Percentiles rank a stretch among this genome's conserved stretches.
Conservation (phyloP, 2,329 filamentous ascomycete species). For the Anisogramma anomala region DNA sequence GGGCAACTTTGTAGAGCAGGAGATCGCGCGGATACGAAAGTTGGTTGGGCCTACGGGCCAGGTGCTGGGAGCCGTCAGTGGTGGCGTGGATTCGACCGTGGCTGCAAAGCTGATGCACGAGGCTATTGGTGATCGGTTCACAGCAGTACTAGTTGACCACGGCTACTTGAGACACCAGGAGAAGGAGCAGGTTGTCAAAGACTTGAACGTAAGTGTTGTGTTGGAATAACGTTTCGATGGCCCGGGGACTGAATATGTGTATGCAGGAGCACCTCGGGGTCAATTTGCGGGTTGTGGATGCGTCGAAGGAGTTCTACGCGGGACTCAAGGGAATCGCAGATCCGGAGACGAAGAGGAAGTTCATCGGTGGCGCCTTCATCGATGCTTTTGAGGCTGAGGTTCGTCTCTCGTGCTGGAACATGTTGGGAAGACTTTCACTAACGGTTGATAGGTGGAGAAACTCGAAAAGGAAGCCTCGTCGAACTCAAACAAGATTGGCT, state of each 20-base stretch:
- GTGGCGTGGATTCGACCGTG: constrained; percentile 84
- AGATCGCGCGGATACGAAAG: constrained; percentile 67
- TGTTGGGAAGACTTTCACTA: neutral
- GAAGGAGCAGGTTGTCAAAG: constrained; percentile 64
- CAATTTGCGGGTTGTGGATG: constrained; percentile 81
- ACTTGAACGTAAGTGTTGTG: constrained; percentile 11
- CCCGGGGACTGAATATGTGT: neutral
- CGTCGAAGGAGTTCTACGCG: constrained; percentile 62
- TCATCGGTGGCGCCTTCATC: constrained; percentile 26
- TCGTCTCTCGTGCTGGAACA: neutral
- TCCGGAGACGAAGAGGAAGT: constrained; percentile 79
- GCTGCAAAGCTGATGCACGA: constrained; percentile 76
- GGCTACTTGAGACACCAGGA: constrained; percentile 77
- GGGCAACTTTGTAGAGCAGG: constrained; percentile 68
- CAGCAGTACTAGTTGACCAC: constrained; percentile 77
- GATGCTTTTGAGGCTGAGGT: constrained; percentile 10
- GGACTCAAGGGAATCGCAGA: constrained; percentile 63
- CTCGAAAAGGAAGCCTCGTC: constrained; percentile 43
- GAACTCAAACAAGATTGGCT: constrained; percentile 50
- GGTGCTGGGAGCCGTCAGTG: constrained; percentile 46
- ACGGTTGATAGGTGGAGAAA: neutral
- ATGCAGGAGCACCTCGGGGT: constrained; percentile 64
- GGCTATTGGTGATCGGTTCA: constrained; percentile 56
- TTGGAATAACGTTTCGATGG: neutral
- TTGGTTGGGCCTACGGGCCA: constrained; percentile 74